Evolutionary conservation across 805 yeast species (phyloP).

Genomic region (Saccharomyces eubayanus): DNA sequence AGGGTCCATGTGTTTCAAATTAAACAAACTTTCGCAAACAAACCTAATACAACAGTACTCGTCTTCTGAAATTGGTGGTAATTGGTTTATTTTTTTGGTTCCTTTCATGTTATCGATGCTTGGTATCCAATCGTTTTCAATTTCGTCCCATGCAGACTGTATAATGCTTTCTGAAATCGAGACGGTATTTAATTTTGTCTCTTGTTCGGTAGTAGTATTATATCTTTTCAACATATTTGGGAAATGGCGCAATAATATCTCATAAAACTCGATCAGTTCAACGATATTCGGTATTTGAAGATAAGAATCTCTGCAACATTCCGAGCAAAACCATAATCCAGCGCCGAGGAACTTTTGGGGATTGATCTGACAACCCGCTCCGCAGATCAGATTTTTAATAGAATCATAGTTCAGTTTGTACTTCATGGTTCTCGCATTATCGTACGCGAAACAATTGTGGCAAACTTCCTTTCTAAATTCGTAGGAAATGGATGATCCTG

Average conservation of each 20-base stretch:
- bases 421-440: slow-evolving; percentile 41
- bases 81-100: slow-evolving; percentile 29
- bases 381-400: slow-evolving; percentile 2
- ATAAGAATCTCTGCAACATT: slow-evolving; percentile 37
- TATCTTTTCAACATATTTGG: slow-evolving; percentile 28
- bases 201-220: slow-evolving; percentile 3
- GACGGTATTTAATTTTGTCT: slow-evolving; percentile 6
- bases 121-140: slow-evolving; percentile 34
- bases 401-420: slow-evolving; percentile 24
- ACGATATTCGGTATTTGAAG: slow-evolving; percentile 30
- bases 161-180: slow-evolving; percentile 7
- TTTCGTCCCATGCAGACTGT: slow-evolving; percentile 12
- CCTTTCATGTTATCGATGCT: slow-evolving; percentile 29
- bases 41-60: slow-evolving; percentile 47
- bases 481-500: slow-evolving; percentile 41
- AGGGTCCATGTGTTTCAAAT: slow-evolving; percentile 18
- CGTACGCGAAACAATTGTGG: slow-evolving; percentile 43
- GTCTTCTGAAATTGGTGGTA: slow-evolving; percentile 43
- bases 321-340: slow-evolving; percentile 49
- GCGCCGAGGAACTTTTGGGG: slow-evolving; percentile 29
- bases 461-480: slow-evolving; percentile 61
- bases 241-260: slow-evolving; percentile 21
- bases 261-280: slow-evolving; percentile 31
- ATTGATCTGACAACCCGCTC: slow-evolving; percentile 4
- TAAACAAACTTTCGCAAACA: slow-evolving; percentile 34